Conservation (phyloP, 1,139 yeast species). For the Saccharomyces hybrid region DNA sequence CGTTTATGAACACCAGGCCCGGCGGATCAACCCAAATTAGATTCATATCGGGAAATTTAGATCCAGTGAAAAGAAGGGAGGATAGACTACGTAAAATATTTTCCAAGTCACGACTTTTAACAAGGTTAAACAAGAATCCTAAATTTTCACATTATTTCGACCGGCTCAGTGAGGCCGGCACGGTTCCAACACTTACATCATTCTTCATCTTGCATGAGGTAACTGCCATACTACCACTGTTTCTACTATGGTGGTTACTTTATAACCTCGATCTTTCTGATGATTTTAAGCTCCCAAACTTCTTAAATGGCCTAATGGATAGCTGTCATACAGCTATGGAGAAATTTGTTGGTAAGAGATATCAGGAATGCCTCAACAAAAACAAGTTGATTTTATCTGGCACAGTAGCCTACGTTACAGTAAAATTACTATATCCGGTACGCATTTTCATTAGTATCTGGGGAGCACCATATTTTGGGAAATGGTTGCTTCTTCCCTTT, state of each 20-base stretch:
- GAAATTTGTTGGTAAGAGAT: slow-evolving; percentile 24
- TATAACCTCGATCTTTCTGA: slow-evolving; percentile 47
- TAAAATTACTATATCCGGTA: slow-evolving; percentile 41
- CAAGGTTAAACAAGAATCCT: slow-evolving; percentile 20
- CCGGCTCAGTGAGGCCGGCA: slow-evolving; percentile 38
- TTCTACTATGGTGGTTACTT: slow-evolving; percentile 68
- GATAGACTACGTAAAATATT: slow-evolving; percentile 21
- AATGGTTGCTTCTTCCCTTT: slow-evolving; percentile 20
- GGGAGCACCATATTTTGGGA: slow-evolving; percentile 31
- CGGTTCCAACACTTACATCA: slow-evolving; percentile 63
- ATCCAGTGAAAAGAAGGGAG: slow-evolving; percentile 3
- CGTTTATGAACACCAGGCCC: not conserved
- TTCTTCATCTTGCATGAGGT: slow-evolving; percentile 78
- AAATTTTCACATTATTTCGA: slow-evolving; percentile 21
- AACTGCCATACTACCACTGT: slow-evolving; percentile 73
- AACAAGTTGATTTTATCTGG: slow-evolving; percentile 58
- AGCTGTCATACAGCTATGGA: slow-evolving; percentile 27
- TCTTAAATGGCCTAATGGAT: slow-evolving; percentile 15
- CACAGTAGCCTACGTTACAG: slow-evolving; percentile 80
- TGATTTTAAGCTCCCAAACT: slow-evolving; percentile 22
- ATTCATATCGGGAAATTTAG: not conserved
- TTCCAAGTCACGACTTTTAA: slow-evolving; percentile 19
- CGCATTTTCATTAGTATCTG: slow-evolving; percentile 29
- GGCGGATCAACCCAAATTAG: not conserved
- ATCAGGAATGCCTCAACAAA: slow-evolving; percentile 19